Conservation (phyloP, 129 eudicot species). For the Centrapalus pauciflorus region DNA sequence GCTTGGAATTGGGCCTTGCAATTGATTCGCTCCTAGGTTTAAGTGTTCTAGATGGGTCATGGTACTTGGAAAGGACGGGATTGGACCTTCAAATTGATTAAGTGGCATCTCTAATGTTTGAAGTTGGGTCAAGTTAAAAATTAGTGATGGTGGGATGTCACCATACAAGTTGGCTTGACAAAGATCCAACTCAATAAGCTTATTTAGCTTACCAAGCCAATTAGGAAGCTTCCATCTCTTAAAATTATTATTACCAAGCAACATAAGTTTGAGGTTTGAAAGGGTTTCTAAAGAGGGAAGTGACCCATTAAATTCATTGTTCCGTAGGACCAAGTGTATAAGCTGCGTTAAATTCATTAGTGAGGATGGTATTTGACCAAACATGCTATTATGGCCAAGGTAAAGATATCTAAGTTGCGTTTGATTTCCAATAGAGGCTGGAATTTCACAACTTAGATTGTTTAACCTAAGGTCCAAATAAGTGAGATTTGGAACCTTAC, state of each 20-base stretch:
- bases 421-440: constrained; percentile 15
- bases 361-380: constrained; percentile 14
- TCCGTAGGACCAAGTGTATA: neutral
- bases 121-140: constrained; percentile 22
- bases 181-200: constrained; percentile 12
- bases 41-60: neutral
- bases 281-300: constrained; percentile 21
- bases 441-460: constrained; percentile 14
- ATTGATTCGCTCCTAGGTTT: neutral
- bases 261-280: neutral
- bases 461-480: neutral
- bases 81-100: neutral
- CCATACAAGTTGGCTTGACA: constrained; percentile 1
- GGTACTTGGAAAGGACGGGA: constrained; percentile 9
- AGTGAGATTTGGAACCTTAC: constrained; percentile 10
- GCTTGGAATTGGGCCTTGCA: constrained; percentile 28
- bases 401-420: neutral
- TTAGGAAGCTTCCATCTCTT: constrained; percentile 6
- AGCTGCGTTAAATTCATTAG: constrained; percentile 19
- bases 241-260: neutral
- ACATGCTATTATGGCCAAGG: constrained; percentile 1
- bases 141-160: constrained; percentile 14
- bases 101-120: neutral
- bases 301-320: neutral
- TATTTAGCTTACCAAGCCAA: constrained; percentile 17